Evolutionary conservation across 176 grass and related monocot genomes (phyloP).

Genomic region (maize (Zea mays)): DNA sequence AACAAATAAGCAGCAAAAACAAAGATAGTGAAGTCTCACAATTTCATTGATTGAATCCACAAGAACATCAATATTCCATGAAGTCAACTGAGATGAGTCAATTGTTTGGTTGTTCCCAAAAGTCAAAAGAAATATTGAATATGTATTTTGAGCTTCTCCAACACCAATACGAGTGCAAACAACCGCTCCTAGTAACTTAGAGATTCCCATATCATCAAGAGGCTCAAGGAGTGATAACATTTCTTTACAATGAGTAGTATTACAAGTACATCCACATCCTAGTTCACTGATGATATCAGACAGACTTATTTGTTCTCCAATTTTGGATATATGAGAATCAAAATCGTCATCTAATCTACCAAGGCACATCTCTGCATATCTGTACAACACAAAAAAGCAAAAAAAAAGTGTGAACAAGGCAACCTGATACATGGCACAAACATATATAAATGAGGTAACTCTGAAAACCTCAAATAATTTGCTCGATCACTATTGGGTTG

Average conservation of each 20-base stretch:
- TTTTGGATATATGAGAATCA: slow-evolving; percentile 51
- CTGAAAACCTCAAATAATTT: slow-evolving; percentile 41
- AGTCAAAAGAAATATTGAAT: slow-evolving; percentile 66
- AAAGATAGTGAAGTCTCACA: slow-evolving; percentile 56
- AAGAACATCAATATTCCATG: slow-evolving; percentile 85
- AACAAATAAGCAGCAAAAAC: slow-evolving; percentile 11
- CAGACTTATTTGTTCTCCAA: slow-evolving; percentile 53
- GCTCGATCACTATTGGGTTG: slow-evolving; percentile 39
- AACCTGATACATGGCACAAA: slow-evolving; percentile 10
- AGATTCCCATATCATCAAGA: slow-evolving; percentile 48
- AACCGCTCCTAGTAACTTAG: slow-evolving; percentile 59
- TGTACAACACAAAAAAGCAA: slow-evolving; percentile 37
- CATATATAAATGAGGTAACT: slow-evolving; percentile 16
- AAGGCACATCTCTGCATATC: slow-evolving; percentile 53
- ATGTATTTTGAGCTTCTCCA: slow-evolving; percentile 50
- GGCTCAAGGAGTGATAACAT: slow-evolving; percentile 48
- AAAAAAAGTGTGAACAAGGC: slow-evolving; percentile 27
- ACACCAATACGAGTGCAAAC: slow-evolving; percentile 40
- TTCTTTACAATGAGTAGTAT: slow-evolving; percentile 45
- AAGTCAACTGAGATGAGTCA: slow-evolving; percentile 51
- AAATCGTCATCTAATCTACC: slow-evolving; percentile 49
- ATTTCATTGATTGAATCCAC: slow-evolving; percentile 86
- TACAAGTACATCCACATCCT: slow-evolving; percentile 46
- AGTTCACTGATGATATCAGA: slow-evolving; percentile 49
- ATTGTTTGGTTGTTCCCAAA: slow-evolving; percentile 56